Evolutionary conservation across 148 eudicot genomes (phyloP).

Genomic region (Suaeda aralocaspica): DNA sequence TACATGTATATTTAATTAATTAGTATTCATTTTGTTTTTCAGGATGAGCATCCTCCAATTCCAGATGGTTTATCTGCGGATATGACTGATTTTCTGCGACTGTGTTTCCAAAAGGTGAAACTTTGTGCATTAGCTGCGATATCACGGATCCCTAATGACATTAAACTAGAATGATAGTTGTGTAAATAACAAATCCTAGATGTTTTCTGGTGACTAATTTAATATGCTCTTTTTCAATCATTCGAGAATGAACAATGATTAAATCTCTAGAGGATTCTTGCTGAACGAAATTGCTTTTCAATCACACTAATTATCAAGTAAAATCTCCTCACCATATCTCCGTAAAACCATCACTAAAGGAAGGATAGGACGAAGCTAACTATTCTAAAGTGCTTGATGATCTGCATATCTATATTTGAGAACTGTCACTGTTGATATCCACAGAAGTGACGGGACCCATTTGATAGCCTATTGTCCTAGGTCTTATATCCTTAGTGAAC

Average conservation of each 20-base stretch:
- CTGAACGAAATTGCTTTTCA: background rate
- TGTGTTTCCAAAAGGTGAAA: constrained; percentile 92
- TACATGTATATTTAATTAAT: background rate
- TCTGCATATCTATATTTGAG: background rate
- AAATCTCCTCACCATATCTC: background rate
- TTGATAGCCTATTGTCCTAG: background rate
- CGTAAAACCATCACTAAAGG: background rate
- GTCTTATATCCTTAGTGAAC: background rate
- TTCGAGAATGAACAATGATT: background rate
- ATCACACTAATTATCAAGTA: background rate
- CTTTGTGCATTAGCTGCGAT: background rate
- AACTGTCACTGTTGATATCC: background rate
- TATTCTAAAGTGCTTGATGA: background rate
- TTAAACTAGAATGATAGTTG: background rate
- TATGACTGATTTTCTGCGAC: constrained; percentile 82
- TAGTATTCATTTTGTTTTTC: constrained; percentile 16
- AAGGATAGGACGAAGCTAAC: background rate
- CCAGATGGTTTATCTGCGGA: constrained; percentile 90
- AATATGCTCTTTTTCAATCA: background rate
- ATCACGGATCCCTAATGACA: background rate
- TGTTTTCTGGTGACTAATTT: background rate
- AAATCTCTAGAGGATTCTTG: background rate
- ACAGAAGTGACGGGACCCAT: background rate
- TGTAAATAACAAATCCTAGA: background rate
- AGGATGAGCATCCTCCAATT: constrained; percentile 98